These are phyloP conservation scores for Williopsis jadinii DNA, from an alignment of 1,139 yeast species.

Conservation along the genomic window DNA sequence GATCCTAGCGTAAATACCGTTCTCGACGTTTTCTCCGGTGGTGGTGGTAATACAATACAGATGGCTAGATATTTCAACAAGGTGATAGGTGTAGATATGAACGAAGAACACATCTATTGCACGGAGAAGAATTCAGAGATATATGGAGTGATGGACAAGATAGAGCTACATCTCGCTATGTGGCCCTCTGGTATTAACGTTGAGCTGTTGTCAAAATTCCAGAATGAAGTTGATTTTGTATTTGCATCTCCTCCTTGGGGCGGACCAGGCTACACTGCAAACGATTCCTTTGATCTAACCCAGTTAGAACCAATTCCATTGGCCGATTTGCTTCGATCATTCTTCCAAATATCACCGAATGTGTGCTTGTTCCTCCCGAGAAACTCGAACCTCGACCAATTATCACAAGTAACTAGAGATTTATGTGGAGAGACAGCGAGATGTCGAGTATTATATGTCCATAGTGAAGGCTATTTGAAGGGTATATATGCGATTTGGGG, in stretches of 20 bases:
- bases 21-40: conserved; percentile 85
- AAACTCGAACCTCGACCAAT: conserved; percentile 54
- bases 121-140: conserved; percentile 67
- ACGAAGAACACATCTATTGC: conserved; percentile 54
- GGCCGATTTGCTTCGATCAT: conserved; percentile 35
- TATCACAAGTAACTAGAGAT: conserved; percentile 38
- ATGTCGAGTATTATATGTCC: conserved; percentile 43
- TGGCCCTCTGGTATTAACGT: conserved; percentile 40
- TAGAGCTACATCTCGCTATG: conserved; percentile 46
- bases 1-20: conserved; percentile 39
- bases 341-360: conserved; percentile 40
- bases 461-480: conserved; percentile 36
- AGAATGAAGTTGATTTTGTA: conserved; percentile 45
- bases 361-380: conserved; percentile 74
- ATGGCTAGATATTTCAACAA: conserved; percentile 54
- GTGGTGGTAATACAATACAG: conserved; percentile 90
- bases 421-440: conserved; percentile 38
- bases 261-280: conserved; percentile 60
- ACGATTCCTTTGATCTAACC: conserved; percentile 40
- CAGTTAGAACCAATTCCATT: conserved; percentile 43
- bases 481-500: conserved; percentile 64
- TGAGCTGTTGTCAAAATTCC: conserved; percentile 21
- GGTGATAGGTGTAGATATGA: conserved; percentile 65
- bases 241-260: conserved; percentile 98
- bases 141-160: conserved; percentile 49